Conservation (phyloP, 179 eudicot genomes). For the Corrigiola litoralis region DNA sequence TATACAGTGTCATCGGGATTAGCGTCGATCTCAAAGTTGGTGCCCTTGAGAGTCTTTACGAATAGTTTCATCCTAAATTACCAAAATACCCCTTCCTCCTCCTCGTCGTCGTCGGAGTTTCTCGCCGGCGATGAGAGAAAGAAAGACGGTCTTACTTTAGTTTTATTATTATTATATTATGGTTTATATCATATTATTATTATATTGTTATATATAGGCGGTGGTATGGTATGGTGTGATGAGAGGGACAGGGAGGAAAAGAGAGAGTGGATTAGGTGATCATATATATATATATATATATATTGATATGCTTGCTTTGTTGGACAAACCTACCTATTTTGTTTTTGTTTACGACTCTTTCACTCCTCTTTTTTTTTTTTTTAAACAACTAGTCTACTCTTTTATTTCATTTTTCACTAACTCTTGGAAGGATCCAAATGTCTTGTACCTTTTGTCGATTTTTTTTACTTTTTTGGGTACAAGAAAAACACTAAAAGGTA, state of each 20-base stretch:
- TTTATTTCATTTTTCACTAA: too few relatives aligned
- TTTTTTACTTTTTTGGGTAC: too few relatives aligned
- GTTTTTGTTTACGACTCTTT: too few relatives aligned
- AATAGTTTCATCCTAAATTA: slow-evolving; percentile 34
- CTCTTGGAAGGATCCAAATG: too few relatives aligned
- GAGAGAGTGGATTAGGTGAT: slow-evolving; percentile 9
- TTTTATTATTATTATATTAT: not conserved
- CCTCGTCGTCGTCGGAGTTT: not conserved
- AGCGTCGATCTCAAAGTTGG: slow-evolving; percentile 78
- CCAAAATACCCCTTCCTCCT: not conserved
- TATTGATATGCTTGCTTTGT: slow-evolving; percentile 5
- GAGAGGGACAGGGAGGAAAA: not conserved
- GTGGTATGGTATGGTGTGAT: not conserved
- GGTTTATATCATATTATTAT: not conserved
- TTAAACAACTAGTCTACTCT: too few relatives aligned
- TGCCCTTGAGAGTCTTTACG: slow-evolving; percentile 76
- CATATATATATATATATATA: too few relatives aligned
- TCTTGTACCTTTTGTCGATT: too few relatives aligned
- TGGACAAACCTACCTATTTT: not conserved
- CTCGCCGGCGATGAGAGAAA: slow-evolving; percentile 7
- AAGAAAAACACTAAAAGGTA: too few relatives aligned
- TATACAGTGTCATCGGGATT: slow-evolving; percentile 59
- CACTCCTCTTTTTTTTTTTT: too few relatives aligned
- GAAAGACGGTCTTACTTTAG: not conserved
- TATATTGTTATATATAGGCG: not conserved